A percentile compares a stretch with the other conserved stretches of the same genome.
Conservation (phyloP, 176 grass and related monocot genomes). For the Miscanthus lutarioriparius region DNA sequence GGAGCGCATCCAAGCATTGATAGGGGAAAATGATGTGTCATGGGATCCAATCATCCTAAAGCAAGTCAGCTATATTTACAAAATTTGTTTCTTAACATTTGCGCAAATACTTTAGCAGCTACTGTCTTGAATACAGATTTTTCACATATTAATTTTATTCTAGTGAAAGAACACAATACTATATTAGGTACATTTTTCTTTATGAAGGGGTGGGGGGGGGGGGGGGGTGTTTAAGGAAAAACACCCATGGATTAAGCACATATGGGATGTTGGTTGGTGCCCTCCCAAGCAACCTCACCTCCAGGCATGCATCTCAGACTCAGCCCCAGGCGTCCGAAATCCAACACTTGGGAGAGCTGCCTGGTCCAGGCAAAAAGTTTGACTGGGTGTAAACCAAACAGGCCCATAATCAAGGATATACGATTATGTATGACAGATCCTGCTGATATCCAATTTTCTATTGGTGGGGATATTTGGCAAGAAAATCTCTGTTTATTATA, state of each 20-base stretch:
- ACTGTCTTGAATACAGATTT: conserved; percentile 1
- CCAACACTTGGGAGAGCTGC: too few species aligned
- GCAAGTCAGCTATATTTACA: neutral
- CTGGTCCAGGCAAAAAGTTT: too few species aligned
- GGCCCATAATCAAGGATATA: neutral
- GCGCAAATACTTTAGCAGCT: neutral
- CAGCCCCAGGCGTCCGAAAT: too few species aligned
- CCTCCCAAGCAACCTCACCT: too few species aligned
- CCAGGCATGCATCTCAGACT: too few species aligned
- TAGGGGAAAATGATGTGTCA: neutral
- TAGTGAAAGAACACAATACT: neutral
- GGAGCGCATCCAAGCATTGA: neutral
- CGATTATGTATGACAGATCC: neutral
- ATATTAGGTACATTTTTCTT: neutral
- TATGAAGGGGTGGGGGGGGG: too few species aligned
- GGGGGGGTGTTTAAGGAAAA: too few species aligned
- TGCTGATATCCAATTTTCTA: neutral
- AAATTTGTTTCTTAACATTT: neutral
- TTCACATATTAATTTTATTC: neutral
- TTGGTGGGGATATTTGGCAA: too few species aligned
- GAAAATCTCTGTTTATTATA: too few species aligned
- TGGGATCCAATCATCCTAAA: neutral
- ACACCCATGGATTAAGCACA: neutral
- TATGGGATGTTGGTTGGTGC: neutral
- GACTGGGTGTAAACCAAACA: too few species aligned